Conservation (phyloP, 176 grass and related monocot species). For the Carex cristatella region DNA sequence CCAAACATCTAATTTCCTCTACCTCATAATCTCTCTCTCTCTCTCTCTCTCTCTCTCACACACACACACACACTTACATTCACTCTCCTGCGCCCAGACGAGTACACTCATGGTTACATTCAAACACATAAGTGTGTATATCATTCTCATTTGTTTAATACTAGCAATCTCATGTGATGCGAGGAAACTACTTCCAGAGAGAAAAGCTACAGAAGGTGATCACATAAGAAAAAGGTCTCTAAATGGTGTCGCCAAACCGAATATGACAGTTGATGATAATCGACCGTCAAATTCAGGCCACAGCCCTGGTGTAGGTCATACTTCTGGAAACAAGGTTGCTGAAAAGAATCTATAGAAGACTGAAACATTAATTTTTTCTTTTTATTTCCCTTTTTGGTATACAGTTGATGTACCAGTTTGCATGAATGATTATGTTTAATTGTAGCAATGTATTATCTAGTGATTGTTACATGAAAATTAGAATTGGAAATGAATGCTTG, state of each 20-base stretch:
- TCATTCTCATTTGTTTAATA: constrained; percentile 23
- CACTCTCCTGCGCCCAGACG: neutral
- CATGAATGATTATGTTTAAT: neutral
- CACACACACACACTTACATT: neutral
- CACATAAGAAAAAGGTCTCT: neutral
- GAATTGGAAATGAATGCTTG: neutral
- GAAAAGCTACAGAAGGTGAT: neutral
- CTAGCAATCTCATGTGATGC: constrained; percentile 6
- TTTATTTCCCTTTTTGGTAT: neutral
- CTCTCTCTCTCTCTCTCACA: neutral
- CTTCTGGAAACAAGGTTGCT: neutral
- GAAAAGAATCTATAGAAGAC: constrained; percentile 9
- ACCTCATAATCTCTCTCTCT: neutral
- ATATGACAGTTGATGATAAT: constrained; percentile 31
- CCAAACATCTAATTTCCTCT: neutral
- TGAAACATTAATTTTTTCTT: neutral
- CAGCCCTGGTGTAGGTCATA: constrained; percentile 63
- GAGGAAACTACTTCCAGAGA: constrained; percentile 10
- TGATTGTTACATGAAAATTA: neutral
- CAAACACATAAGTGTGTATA: neutral
- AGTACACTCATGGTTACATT: constrained; percentile 13
- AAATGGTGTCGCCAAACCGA: neutral
- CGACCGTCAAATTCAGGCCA: constrained; percentile 46
- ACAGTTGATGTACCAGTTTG: neutral
- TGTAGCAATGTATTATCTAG: neutral